These are phyloP conservation scores for Haplographium delicatum DNA, from an alignment of 495 filamentous ascomycete genomes.

Conservation along the genomic window DNA sequence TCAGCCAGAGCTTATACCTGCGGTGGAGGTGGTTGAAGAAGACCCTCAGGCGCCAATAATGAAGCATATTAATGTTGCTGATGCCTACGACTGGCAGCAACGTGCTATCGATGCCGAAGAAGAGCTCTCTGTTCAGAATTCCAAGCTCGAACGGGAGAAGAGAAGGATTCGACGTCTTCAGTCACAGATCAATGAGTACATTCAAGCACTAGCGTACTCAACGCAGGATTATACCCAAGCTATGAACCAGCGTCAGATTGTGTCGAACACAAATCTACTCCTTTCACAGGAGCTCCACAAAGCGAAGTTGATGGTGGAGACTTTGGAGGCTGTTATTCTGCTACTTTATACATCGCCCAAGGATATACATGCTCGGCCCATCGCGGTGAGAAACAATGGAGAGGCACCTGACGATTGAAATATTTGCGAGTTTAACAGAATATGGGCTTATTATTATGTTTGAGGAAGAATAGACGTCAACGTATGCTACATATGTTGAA, in stretches of 20 bases:
- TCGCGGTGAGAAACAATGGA: background rate
- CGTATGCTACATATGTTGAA: no score
- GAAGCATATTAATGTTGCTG: constrained; percentile 5
- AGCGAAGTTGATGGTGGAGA: constrained; percentile 12
- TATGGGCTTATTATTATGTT: background rate
- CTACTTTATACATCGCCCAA: constrained; percentile 4
- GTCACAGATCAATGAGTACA: constrained; percentile 11
- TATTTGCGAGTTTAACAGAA: background rate
- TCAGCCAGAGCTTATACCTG: constrained; percentile 6
- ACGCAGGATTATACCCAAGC: background rate
- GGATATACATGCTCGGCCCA: background rate
- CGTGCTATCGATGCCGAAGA: constrained; percentile 6
- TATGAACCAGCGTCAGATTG: constrained; percentile 5
- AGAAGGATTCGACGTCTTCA: constrained; percentile 6
- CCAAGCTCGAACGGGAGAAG: constrained; percentile 11
- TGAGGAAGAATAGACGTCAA: background rate
- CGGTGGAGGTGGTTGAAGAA: constrained; percentile 6
- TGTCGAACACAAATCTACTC: constrained; percentile 9
- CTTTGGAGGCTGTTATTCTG: constrained; percentile 16
- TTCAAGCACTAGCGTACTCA: constrained; percentile 6
- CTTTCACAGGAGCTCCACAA: constrained; percentile 8
- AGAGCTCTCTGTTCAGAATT: constrained; percentile 2
- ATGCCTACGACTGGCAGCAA: constrained; percentile 12
- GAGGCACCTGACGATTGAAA: background rate
- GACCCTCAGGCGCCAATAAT: constrained; percentile 7